Evolutionary conservation across 805 yeast genomes (phyloP).

Genomic region (Candida odintsovae): DNA sequence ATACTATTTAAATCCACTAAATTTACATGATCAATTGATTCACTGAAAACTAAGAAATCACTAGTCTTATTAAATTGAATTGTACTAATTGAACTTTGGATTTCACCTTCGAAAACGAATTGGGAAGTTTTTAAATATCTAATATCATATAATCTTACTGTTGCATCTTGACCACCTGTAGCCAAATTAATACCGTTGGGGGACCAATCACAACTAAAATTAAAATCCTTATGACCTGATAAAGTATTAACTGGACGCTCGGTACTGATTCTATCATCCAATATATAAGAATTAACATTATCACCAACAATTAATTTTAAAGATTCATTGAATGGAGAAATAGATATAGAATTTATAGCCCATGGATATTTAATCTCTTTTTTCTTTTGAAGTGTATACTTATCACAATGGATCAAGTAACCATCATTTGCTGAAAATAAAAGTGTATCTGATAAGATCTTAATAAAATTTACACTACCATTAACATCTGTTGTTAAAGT

Average conservation of each 20-base stretch:
- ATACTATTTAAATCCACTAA: constrained; percentile 33
- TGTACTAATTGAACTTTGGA: constrained; percentile 48
- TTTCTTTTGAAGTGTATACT: constrained; percentile 18
- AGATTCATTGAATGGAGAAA: constrained; percentile 32
- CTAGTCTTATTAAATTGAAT: constrained; percentile 44
- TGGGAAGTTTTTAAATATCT: constrained; percentile 25
- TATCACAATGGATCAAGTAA: constrained; percentile 35
- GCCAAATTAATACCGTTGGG: constrained; percentile 36
- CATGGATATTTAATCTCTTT: constrained; percentile 30
- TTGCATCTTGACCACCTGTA: constrained; percentile 59
- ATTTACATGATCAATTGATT: constrained; percentile 53
- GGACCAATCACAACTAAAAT: constrained; percentile 59
- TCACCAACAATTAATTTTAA: constrained; percentile 49
- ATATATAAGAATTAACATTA: constrained; percentile 33
- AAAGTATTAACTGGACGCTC: constrained; percentile 17
- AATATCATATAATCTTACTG: constrained; percentile 48
- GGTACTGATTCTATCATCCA: constrained; percentile 34
- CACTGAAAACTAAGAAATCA: constrained; percentile 46
- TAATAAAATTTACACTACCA: constrained; percentile 48
- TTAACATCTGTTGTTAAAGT: constrained; percentile 36
- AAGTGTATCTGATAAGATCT: constrained; percentile 29
- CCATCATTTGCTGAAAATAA: constrained; percentile 48
- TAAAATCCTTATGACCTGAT: constrained; percentile 47
- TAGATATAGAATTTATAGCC: constrained; percentile 45
- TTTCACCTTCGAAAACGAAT: constrained; percentile 28